Conservation (phyloP, 139 green algal genomes). For the Tetraselmis chui region DNA sequence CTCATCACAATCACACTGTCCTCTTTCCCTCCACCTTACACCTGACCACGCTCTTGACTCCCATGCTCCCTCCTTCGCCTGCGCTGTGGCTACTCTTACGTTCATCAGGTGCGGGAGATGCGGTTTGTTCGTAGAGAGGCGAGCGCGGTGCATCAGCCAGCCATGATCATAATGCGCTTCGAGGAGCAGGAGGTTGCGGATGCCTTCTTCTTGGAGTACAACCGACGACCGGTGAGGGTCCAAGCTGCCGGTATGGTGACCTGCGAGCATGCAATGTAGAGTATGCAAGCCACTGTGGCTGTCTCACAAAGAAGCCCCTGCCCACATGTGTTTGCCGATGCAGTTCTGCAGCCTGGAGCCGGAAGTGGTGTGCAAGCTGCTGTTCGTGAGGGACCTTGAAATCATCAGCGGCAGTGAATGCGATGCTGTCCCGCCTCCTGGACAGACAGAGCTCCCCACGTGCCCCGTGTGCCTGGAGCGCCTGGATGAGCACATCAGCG, state of each 20-base stretch:
- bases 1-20: no score
- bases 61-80: no score
- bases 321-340: no score
- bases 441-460: slow-evolving; percentile 78
- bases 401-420: slow-evolving; percentile 1
- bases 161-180: slow-evolving; percentile 84
- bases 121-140: slow-evolving; percentile 69
- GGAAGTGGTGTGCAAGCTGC: slow-evolving; percentile 65
- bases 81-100: no score
- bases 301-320: no score
- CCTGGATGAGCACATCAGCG: slow-evolving; percentile 88
- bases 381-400: slow-evolving; percentile 49
- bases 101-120: slow-evolving; percentile 44
- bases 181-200: slow-evolving; percentile 49
- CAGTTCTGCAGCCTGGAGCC: slow-evolving; percentile 73
- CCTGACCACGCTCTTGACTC: no score
- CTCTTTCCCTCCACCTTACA: no score
- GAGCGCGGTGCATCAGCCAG: slow-evolving; percentile 31
- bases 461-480: slow-evolving; percentile 96
- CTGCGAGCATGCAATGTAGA: no score
- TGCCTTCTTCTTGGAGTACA: slow-evolving; percentile 72
- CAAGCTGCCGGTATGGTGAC: no score
- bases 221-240: slow-evolving; percentile 62
- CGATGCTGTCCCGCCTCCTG: slow-evolving; percentile 13
- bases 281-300: no score